phyloP scores from a whole-genome alignment of 1,139 yeast species.

The Hansenula anomala region DNA sequence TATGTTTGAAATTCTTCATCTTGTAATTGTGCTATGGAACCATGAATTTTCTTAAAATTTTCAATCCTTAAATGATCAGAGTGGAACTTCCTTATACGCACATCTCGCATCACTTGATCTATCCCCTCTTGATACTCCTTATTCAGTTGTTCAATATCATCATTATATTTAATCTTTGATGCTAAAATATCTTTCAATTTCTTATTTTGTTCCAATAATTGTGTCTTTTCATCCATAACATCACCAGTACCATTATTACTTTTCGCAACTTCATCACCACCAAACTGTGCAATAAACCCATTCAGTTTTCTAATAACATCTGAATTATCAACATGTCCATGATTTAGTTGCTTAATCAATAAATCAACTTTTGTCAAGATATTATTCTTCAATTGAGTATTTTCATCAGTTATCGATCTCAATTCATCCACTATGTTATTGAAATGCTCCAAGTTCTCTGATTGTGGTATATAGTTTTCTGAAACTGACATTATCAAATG shows the following conservation, averaged over 20 bases:
- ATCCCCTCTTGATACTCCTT: slow-evolving; percentile 14
- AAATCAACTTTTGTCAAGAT: slow-evolving; percentile 13
- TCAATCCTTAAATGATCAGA: slow-evolving; percentile 4
- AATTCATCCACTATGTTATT: slow-evolving; percentile 11
- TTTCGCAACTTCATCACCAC: neutral
- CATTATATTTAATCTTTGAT: slow-evolving; percentile 7
- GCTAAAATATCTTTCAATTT: slow-evolving; percentile 11
- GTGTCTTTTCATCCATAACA: slow-evolving; percentile 3
- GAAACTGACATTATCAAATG: slow-evolving; percentile 9
- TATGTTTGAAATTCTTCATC: slow-evolving; percentile 11
- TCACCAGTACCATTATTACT: neutral
- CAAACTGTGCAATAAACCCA: slow-evolving; percentile 9
- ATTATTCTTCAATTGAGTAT: slow-evolving; percentile 7
- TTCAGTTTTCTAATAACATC: slow-evolving; percentile 5
- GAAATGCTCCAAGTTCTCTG: slow-evolving; percentile 19
- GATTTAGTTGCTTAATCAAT: slow-evolving; percentile 12
- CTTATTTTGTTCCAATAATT: slow-evolving; percentile 13
- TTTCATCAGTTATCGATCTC: slow-evolving; percentile 2
- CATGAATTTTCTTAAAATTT: slow-evolving; percentile 3
- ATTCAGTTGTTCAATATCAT: slow-evolving; percentile 7
- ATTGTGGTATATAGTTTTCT: slow-evolving; percentile 17
- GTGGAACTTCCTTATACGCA: slow-evolving; percentile 5
- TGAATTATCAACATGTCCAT: slow-evolving; percentile 7
- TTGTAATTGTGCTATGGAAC: slow-evolving; percentile 4
- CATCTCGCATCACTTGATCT: slow-evolving; percentile 5